A percentile compares a stretch with the other conserved stretches of the same genome.
Conservation (phyloP, 331 rosid species). For the Rhamnella rubrinervis region DNA sequence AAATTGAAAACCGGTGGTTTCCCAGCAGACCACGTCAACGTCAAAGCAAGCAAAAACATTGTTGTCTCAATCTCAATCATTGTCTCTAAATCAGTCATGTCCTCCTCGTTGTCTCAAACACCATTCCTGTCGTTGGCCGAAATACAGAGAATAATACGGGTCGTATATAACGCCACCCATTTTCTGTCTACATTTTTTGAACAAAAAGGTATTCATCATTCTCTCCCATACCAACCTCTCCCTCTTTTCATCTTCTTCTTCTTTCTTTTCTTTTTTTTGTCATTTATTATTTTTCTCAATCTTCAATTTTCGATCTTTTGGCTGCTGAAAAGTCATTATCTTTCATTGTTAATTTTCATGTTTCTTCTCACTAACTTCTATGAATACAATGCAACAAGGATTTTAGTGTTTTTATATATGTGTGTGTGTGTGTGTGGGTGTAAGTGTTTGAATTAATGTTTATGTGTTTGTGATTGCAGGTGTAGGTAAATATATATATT, state of each 20-base stretch:
- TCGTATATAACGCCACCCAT: conserved; percentile 23
- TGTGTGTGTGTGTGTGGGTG: no score
- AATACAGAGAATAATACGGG: conserved; percentile 42
- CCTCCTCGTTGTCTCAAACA: conserved; percentile 29
- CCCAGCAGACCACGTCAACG: conserved; percentile 33
- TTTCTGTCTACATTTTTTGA: conserved; percentile 40
- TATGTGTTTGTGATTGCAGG: conserved; percentile 29
- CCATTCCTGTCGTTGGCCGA: conserved; percentile 10
- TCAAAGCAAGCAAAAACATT: conserved; percentile 30
- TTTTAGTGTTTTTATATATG: neutral
- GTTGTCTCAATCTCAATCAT: conserved; percentile 16
- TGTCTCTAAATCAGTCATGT: conserved; percentile 40
- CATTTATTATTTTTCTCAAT: conserved; percentile 1
- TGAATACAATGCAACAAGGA: no score
- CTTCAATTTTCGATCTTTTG: conserved; percentile 12
- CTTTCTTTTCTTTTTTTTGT: neutral
- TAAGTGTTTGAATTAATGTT: no score
- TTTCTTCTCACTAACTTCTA: neutral
- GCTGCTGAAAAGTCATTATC: neutral
- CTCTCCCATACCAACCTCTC: neutral
- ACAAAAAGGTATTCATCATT: conserved; percentile 37
- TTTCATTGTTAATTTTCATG: conserved; percentile 18
- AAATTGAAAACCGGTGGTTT: neutral
- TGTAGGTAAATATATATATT: conserved; percentile 30
- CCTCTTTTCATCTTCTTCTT: no score